Conservation (phyloP, 805 yeast genomes). For the Zygosaccharomyces rouxii region DNA sequence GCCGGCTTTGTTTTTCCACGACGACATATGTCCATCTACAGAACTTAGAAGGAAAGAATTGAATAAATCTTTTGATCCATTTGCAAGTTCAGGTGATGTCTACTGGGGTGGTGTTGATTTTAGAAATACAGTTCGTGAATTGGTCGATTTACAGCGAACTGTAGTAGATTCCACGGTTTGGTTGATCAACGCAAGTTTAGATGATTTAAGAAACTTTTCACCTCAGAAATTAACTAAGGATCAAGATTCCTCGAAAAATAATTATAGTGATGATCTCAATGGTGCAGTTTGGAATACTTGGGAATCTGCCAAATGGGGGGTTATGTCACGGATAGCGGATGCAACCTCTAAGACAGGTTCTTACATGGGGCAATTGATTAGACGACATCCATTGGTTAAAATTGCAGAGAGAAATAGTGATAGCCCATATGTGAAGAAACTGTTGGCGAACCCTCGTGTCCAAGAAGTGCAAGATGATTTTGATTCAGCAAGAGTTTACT, state of each 20-base stretch:
- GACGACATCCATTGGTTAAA: slow-evolving; percentile 30
- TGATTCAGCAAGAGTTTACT: slow-evolving; percentile 84
- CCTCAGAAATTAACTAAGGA: slow-evolving; percentile 9
- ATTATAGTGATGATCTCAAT: slow-evolving; percentile 1
- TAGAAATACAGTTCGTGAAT: slow-evolving; percentile 47
- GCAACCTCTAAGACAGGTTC: slow-evolving; percentile 46
- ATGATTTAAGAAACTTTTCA: slow-evolving; percentile 39
- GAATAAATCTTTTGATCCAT: slow-evolving; percentile 69
- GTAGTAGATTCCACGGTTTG: slow-evolving; percentile 67
- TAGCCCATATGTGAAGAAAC: slow-evolving; percentile 40
- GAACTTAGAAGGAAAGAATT: slow-evolving; percentile 53
- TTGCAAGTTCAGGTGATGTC: slow-evolving; percentile 48
- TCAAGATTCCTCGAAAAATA: neutral
- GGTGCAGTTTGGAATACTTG: slow-evolving; percentile 22
- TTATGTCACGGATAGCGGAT: slow-evolving; percentile 78
- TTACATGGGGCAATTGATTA: slow-evolving; percentile 22
- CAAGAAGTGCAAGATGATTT: slow-evolving; percentile 76
- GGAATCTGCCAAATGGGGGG: slow-evolving; percentile 70
- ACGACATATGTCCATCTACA: slow-evolving; percentile 77
- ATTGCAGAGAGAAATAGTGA: slow-evolving; percentile 42
- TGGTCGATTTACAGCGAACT: slow-evolving; percentile 62
- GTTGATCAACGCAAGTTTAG: slow-evolving; percentile 69
- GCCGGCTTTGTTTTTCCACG: slow-evolving; percentile 91
- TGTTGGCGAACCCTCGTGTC: slow-evolving; percentile 75
- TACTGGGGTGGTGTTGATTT: slow-evolving; percentile 94